Percentiles rank a stretch among this genome's conserved stretches.
phyloP scores from a whole-genome alignment of 2,329 filamentous ascomycete species.

The Pyrenophora tritici-repentis region DNA sequence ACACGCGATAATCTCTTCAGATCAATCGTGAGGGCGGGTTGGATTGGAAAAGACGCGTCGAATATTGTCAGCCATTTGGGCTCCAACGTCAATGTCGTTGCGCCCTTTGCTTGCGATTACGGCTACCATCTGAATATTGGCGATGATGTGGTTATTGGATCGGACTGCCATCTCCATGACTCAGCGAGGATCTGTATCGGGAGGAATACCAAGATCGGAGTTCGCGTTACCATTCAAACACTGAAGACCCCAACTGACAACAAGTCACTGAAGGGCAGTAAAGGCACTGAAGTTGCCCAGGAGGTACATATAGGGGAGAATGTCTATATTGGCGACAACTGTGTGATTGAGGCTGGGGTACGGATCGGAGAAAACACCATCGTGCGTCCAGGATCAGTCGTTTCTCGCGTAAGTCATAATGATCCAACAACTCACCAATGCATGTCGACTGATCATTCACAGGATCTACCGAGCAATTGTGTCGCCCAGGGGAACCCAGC shows the following conservation, averaged over 20 bases:
- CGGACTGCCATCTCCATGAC: slow-evolving; percentile 85
- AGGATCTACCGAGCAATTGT: slow-evolving; percentile 55
- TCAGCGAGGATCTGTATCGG: slow-evolving; percentile 84
- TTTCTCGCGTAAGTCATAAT: slow-evolving; percentile 56
- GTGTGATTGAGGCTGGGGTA: slow-evolving; percentile 63
- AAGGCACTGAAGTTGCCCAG: slow-evolving; percentile 71
- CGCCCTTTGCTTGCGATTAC: slow-evolving; percentile 91
- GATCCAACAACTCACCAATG: background rate
- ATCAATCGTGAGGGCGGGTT: slow-evolving; percentile 70
- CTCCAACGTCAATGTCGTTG: slow-evolving; percentile 77
- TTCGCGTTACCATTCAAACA: slow-evolving; percentile 85
- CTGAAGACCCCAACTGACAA: slow-evolving; percentile 74
- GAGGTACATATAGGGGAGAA: slow-evolving; percentile 77
- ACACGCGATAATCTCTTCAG: slow-evolving; percentile 73
- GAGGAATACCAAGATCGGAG: slow-evolving; percentile 70
- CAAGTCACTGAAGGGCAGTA: slow-evolving; percentile 72
- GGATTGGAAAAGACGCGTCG: slow-evolving; percentile 18
- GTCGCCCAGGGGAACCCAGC: slow-evolving; percentile 56
- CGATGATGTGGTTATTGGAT: slow-evolving; percentile 80
- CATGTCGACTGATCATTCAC: slow-evolving; percentile 17
- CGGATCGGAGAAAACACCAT: slow-evolving; percentile 60
- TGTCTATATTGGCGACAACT: slow-evolving; percentile 67
- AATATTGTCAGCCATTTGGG: slow-evolving; percentile 64
- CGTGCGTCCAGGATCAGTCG: slow-evolving; percentile 60
- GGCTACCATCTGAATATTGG: slow-evolving; percentile 93